These are phyloP conservation scores for Lachnellula hyalina DNA, from an alignment of 2,329 filamentous ascomycete species.

Conservation along the genomic window DNA sequence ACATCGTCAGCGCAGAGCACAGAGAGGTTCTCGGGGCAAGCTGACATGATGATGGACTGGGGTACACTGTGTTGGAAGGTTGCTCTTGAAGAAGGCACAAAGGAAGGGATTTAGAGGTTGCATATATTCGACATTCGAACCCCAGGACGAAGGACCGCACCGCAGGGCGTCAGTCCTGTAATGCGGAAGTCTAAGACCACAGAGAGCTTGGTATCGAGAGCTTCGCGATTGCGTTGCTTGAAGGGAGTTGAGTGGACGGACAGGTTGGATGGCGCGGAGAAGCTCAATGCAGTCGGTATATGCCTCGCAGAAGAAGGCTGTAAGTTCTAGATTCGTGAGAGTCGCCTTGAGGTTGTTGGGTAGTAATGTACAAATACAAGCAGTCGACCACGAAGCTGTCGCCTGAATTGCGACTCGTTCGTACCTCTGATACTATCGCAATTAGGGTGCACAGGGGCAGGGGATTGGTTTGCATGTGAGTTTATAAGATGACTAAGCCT, in stretches of 20 bases:
- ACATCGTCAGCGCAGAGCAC: constrained; percentile 12
- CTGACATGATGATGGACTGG: constrained; percentile 80
- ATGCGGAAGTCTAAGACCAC: constrained; percentile 9
- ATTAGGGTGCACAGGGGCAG: not conserved
- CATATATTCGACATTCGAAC: constrained; percentile 60
- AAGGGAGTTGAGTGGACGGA: not conserved
- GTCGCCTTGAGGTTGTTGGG: not conserved
- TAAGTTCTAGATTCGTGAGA: not conserved
- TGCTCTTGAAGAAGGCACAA: constrained; percentile 97
- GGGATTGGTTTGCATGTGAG: too few species aligned
- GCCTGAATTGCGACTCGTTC: not conserved
- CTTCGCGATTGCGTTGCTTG: not conserved
- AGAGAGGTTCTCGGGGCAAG: not conserved
- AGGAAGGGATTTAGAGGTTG: constrained; percentile 98
- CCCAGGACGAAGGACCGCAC: constrained; percentile 22
- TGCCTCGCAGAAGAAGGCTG: not conserved
- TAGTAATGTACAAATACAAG: not conserved
- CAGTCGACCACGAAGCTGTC: not conserved
- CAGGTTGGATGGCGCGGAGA: not conserved
- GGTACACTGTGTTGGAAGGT: constrained; percentile 83
- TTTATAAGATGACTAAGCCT: not conserved
- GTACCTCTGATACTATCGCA: not conserved
- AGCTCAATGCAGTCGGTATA: not conserved
- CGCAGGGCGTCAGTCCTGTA: constrained; percentile 22
- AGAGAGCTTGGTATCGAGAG: not conserved